phyloP scores from a whole-genome alignment of 2,329 filamentous ascomycete species.

The Stenocarpella maydis region DNA sequence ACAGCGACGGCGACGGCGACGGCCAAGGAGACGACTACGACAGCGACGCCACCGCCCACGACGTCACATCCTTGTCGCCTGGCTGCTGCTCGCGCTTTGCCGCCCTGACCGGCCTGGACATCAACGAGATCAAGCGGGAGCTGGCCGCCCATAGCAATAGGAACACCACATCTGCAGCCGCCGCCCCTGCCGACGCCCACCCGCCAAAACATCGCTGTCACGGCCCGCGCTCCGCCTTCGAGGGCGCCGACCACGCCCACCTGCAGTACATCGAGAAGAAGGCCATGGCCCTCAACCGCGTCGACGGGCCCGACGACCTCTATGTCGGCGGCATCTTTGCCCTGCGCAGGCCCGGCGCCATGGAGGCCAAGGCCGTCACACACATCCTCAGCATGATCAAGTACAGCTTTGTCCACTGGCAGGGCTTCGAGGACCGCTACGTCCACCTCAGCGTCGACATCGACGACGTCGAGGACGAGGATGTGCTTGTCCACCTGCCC shows the following conservation, averaged over 20 bases:
- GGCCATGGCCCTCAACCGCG: slow-evolving; percentile 52
- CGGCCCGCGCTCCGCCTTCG: slow-evolving; percentile 32
- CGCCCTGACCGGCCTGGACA: slow-evolving; percentile 32
- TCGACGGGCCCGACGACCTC: slow-evolving; percentile 52
- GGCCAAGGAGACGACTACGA: not conserved
- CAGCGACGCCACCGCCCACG: not conserved
- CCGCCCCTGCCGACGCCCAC: not conserved
- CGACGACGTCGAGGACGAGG: slow-evolving; percentile 89
- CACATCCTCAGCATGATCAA: slow-evolving; percentile 85
- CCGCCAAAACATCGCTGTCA: slow-evolving; percentile 29
- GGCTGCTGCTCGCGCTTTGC: slow-evolving; percentile 35
- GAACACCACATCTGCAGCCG: not conserved
- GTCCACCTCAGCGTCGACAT: slow-evolving; percentile 82
- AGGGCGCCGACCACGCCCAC: slow-evolving; percentile 33
- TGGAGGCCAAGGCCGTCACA: slow-evolving; percentile 80
- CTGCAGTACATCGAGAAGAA: slow-evolving; percentile 36
- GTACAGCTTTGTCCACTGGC: slow-evolving; percentile 51
- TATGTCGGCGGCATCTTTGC: slow-evolving; percentile 72
- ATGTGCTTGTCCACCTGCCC: slow-evolving; percentile 83
- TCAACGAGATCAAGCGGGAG: slow-evolving; percentile 33
- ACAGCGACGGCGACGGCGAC: not conserved
- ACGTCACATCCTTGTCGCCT: slow-evolving; percentile 31
- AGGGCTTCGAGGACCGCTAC: slow-evolving; percentile 64
- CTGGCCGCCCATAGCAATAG: slow-evolving; percentile 12
- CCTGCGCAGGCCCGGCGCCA: slow-evolving; percentile 73